Conservation (phyloP, 2,329 filamentous ascomycete genomes). For the Coniosporium tulheliwenetii region DNA sequence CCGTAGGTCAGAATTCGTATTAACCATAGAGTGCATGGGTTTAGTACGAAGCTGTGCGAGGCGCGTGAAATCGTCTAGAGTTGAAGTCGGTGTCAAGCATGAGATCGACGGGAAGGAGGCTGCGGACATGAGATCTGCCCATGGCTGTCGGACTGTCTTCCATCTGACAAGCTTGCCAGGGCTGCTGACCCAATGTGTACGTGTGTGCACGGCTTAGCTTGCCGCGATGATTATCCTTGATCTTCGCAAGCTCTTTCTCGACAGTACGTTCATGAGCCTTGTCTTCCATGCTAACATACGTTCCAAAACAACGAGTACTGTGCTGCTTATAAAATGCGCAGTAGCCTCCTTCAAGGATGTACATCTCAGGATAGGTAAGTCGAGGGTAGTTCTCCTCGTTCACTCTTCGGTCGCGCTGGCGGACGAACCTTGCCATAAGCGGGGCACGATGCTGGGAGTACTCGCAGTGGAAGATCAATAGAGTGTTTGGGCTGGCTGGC, state of each 20-base stretch:
- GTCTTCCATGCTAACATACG: conserved; percentile 92
- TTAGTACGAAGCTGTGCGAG: conserved; percentile 52
- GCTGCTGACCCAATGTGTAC: conserved; percentile 71
- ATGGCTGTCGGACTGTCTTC: conserved; percentile 47
- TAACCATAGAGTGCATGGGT: background rate
- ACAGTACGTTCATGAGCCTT: conserved; percentile 85
- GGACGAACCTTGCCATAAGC: conserved; percentile 88
- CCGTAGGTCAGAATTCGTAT: no score
- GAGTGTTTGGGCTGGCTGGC: conserved; percentile 40
- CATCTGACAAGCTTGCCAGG: conserved; percentile 34
- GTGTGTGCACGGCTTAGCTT: conserved; percentile 81
- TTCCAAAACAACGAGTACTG: conserved; percentile 70
- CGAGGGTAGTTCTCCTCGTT: conserved; percentile 79
- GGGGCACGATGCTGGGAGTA: conserved; percentile 94
- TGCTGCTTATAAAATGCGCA: conserved; percentile 79
- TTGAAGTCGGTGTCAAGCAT: conserved; percentile 1
- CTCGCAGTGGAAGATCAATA: conserved; percentile 93
- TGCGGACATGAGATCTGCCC: conserved; percentile 15
- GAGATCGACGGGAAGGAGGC: conserved; percentile 13
- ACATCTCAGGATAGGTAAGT: conserved; percentile 91
- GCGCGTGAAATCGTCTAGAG: conserved; percentile 35
- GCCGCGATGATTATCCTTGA: conserved; percentile 58
- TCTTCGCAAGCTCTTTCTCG: conserved; percentile 84
- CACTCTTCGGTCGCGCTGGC: conserved; percentile 68
- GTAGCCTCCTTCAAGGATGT: conserved; percentile 93